Conservation (phyloP, 139 green algal species). For the Tetradesmus lagerheimii region DNA sequence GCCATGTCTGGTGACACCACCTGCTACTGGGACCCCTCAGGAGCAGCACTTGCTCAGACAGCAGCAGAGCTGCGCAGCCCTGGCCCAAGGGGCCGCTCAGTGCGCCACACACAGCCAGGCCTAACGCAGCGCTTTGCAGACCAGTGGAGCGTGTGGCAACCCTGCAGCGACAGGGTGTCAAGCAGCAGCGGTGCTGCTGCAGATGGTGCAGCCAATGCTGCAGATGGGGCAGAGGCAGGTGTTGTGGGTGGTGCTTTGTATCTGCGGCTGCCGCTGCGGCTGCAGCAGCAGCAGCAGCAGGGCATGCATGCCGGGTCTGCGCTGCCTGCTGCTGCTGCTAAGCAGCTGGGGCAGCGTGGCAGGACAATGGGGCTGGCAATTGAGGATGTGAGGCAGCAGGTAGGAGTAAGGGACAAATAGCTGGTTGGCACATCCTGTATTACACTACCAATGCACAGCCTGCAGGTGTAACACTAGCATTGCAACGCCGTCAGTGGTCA, state of each 20-base stretch:
- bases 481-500: too few species aligned
- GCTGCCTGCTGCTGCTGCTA: slow-evolving; percentile 42
- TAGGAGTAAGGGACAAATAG: background rate
- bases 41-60: slow-evolving; percentile 52
- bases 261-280: slow-evolving; percentile 74
- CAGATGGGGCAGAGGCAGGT: background rate
- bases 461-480: background rate
- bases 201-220: background rate
- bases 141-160: slow-evolving; percentile 27
- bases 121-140: background rate
- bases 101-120: slow-evolving; percentile 18
- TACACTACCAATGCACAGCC: too few species aligned
- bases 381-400: slow-evolving; percentile 18
- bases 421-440: too few species aligned
- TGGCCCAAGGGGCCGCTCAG: slow-evolving; percentile 3
- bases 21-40: slow-evolving; percentile 78
- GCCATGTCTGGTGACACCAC: slow-evolving; percentile 59
- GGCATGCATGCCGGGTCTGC: background rate
- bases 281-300: background rate
- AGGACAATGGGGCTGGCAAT: background rate
- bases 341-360: background rate
- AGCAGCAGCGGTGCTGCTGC: background rate
- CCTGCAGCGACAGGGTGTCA: background rate
- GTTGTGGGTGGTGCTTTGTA: slow-evolving; percentile 14
- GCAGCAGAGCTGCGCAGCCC: background rate